phyloP scores from a whole-genome alignment of 176 grass and related monocot genomes.

The Urochloa ruziziensis region DNA sequence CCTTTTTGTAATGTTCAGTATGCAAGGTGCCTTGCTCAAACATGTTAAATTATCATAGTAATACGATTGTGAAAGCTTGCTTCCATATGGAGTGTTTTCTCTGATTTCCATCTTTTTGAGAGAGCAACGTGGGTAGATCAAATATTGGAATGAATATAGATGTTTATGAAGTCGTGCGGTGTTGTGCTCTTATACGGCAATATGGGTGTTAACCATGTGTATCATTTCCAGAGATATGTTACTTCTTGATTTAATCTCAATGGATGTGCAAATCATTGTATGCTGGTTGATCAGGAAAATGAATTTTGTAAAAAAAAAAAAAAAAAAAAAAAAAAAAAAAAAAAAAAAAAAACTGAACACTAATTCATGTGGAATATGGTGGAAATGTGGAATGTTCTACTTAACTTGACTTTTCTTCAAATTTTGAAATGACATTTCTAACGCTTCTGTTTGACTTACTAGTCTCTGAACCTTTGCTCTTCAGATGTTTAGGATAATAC shows the following conservation, averaged over 20 bases:
- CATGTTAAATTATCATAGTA: neutral
- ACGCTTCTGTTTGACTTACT: constrained; percentile 11
- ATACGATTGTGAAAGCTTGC: constrained; percentile 2
- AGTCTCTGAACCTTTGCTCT: constrained; percentile 20
- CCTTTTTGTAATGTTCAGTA: neutral
- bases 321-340: neutral
- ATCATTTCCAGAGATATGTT: neutral
- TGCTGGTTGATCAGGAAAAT: neutral
- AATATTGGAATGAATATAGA: neutral
- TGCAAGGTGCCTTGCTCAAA: neutral
- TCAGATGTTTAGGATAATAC: constrained; percentile 87
- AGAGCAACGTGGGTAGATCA: neutral
- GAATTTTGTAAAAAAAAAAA: neutral
- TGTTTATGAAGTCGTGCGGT: neutral
- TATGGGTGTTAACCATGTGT: neutral
- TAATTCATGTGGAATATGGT: neutral
- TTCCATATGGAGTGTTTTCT: neutral
- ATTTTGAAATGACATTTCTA: constrained; percentile 17
- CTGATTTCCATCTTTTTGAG: neutral
- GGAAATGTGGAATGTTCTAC: neutral
- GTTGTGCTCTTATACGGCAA: neutral
- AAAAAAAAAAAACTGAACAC: neutral
- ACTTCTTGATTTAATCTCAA: neutral
- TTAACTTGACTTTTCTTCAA: neutral
- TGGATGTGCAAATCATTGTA: neutral